Percentiles rank a stretch among this genome's conserved stretches.
Evolutionary conservation across 202 grass and related monocot species (phyloP).

Genomic region (Sporobolus alterniflorus): DNA sequence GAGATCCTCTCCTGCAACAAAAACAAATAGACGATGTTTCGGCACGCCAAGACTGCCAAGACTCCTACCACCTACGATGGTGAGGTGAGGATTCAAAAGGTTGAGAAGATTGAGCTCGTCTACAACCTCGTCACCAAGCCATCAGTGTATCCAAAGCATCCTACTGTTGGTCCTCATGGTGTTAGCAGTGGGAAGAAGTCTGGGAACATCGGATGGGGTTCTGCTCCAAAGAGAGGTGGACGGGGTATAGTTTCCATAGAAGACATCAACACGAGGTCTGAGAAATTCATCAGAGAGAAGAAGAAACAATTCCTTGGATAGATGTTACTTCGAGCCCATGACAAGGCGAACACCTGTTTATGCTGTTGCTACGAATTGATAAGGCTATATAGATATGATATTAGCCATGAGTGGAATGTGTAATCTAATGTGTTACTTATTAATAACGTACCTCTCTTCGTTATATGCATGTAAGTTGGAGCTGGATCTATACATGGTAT

Average conservation of each 20-base stretch:
- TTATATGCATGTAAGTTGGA: neutral
- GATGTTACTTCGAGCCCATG: neutral
- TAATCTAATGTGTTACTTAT: neutral
- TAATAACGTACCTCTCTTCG: neutral
- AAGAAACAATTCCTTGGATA: constrained; percentile 38
- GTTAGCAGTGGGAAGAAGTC: neutral
- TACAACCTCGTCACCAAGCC: constrained; percentile 39
- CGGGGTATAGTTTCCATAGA: constrained; percentile 17
- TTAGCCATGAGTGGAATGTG: neutral
- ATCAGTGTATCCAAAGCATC: neutral
- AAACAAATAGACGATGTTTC: constrained; percentile 24
- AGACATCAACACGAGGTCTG: constrained; percentile 51
- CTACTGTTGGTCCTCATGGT: neutral
- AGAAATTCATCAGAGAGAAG: constrained; percentile 46
- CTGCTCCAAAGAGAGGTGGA: neutral
- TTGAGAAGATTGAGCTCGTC: constrained; percentile 47
- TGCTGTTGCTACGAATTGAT: neutral
- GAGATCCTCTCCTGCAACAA: neutral
- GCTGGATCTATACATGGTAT: neutral
- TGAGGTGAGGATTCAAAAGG: constrained; percentile 52
- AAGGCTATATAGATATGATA: constrained; percentile 12
- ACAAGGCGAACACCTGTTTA: neutral
- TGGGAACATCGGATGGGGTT: neutral
- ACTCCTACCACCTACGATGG: neutral
- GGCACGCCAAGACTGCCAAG: neutral